phyloP scores from a whole-genome alignment of 2,329 filamentous ascomycete genomes.

The Exophiala alcalophila region DNA sequence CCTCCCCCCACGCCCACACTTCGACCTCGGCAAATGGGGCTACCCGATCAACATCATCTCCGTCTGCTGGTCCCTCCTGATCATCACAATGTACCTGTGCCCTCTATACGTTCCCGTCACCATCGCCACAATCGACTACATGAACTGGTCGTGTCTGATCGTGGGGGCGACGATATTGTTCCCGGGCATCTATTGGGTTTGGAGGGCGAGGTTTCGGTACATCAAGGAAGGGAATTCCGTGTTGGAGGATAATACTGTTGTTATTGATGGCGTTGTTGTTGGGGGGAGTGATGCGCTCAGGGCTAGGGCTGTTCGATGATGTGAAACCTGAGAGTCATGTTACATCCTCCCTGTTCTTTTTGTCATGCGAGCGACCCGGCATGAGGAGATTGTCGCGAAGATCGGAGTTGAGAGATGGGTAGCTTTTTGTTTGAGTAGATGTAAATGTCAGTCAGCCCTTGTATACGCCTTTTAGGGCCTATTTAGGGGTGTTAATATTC shows the following conservation, averaged over 20 bases:
- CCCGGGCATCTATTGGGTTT: conserved; percentile 26
- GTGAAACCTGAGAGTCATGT: no score
- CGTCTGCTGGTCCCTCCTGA: conserved; percentile 23
- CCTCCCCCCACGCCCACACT: conserved; percentile 20
- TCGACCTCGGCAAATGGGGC: conserved; percentile 24
- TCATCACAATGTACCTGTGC: conserved; percentile 23
- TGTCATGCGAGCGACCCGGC: no score
- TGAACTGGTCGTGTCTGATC: conserved; percentile 26
- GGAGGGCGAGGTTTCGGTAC: conserved; percentile 19
- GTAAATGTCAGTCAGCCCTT: no score
- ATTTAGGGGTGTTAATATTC: no score
- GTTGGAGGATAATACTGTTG: conserved; percentile 20
- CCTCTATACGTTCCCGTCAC: conserved; percentile 27
- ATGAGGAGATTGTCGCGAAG: no score
- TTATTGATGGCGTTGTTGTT: conserved; percentile 16
- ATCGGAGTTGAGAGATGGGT: not conserved
- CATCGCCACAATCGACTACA: conserved; percentile 24
- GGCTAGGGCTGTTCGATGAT: no score
- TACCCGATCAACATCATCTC: conserved; percentile 23
- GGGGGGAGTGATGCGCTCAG: conserved; percentile 13
- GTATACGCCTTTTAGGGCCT: no score
- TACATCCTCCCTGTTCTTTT: no score
- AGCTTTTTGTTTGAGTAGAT: not conserved
- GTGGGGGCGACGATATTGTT: conserved; percentile 23
- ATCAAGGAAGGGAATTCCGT: conserved; percentile 20